phyloP scores from a whole-genome alignment of 2,329 filamentous ascomycete genomes.

The Pseudocercospora musae region DNA sequence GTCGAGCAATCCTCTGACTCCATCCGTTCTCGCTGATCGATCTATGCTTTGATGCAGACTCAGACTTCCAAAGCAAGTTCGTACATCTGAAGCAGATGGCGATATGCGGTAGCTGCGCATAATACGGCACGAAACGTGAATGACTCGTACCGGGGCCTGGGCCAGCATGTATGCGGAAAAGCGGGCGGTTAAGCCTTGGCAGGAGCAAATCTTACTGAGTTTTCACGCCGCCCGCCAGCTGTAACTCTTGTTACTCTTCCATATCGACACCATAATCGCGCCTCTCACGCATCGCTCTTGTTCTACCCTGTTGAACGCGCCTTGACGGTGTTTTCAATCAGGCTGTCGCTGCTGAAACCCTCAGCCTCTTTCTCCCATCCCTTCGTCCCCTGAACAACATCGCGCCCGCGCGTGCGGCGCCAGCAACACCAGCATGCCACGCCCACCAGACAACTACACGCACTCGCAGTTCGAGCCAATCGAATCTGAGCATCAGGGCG shows the following conservation, averaged over 20 bases:
- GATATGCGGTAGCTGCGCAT: neutral
- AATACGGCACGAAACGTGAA: constrained; percentile 1
- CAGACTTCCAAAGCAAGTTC: too few relatives aligned
- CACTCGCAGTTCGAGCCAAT: constrained; percentile 28
- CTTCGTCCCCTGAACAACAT: neutral
- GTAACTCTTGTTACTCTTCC: constrained; percentile 1
- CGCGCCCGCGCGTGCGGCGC: neutral
- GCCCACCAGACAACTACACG: constrained; percentile 28
- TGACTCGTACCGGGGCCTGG: neutral
- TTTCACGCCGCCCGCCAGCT: neutral
- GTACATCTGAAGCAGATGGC: neutral
- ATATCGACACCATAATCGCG: constrained; percentile 8
- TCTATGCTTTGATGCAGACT: neutral
- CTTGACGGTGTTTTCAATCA: neutral
- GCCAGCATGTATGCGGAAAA: neutral
- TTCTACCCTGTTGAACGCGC: neutral
- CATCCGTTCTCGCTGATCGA: neutral
- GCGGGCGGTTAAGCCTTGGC: neutral
- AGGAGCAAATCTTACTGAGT: neutral
- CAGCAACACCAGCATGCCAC: constrained; percentile 21
- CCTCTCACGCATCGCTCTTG: neutral
- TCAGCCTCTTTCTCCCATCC: neutral
- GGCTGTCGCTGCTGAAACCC: neutral
- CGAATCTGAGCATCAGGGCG: constrained; percentile 27
- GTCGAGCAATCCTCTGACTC: too few relatives aligned